Evolutionary conservation across 306 rosid species (phyloP), one percentile per base, ranked within the genome.

Genomic region (Benincasa hispida): DNA sequence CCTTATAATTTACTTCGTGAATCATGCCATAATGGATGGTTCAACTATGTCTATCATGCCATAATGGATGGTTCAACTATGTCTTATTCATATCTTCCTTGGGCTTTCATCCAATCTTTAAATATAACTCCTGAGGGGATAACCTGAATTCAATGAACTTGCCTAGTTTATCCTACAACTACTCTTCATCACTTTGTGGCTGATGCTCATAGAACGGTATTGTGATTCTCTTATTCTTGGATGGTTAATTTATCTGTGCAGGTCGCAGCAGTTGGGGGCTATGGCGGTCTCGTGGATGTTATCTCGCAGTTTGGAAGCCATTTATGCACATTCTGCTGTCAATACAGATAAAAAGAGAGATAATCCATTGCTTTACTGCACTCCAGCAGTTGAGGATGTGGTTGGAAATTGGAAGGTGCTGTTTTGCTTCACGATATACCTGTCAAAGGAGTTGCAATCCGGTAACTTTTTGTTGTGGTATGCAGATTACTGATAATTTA

Each of bases 271-370:
- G 86, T 91, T 54, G 98, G 98, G 66, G 98, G 97, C 70, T 90
- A 87, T 60, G 96, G 98, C 18, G 91, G 96, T 78, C 86, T 90
- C 10, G 96, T 93, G 72, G 96, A 93, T 83, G 91, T 90, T 41
- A 86, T 93, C 81, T 93, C 98, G 25, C 97, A 91, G 80, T 91
- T 89, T 61, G 97, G 98, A 79, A 93, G 98, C 80, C 98, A 93
- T 89, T 85, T 91, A 78, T 89, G 97, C 83, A 91, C 94, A 24
- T 93, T 93, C 65, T 84, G 79, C 65, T 86, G 93, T 87, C 79
- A 72, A 42, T 85, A 85, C 76, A 62, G 82, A 72, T 87, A 82
- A 79, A 15, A 45, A 45, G 4, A 0, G 15, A 19, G n/a, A 1
- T 13, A 66, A n/a, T 34, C 17, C 14, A 5, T 37, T 66, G 72